Evolutionary conservation across 2,329 filamentous ascomycete species (phyloP).

Genomic region (Ophiosphaerella korrae): DNA sequence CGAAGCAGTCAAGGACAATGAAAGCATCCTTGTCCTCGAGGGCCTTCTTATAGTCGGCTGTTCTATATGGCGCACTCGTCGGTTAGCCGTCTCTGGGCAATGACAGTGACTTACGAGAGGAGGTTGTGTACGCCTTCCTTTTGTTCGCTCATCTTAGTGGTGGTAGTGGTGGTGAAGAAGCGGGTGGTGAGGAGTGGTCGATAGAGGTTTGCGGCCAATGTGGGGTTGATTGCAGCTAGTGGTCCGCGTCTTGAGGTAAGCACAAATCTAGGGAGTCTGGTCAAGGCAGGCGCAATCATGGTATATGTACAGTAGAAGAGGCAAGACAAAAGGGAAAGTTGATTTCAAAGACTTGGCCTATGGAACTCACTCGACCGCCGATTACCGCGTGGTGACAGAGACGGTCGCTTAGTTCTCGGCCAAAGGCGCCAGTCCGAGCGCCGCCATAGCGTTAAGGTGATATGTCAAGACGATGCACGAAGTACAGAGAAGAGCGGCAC

Average conservation of each 20-base stretch:
- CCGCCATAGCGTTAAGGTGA: constrained; percentile 11
- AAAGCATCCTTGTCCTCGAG: constrained; percentile 60
- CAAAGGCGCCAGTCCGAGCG: constrained; percentile 33
- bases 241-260: constrained; percentile 49
- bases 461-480: constrained; percentile 9
- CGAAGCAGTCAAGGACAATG: constrained; percentile 85
- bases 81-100: neutral
- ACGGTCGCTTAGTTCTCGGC: constrained; percentile 38
- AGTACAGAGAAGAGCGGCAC: constrained; percentile 14
- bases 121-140: constrained; percentile 57
- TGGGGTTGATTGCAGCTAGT: constrained; percentile 39
- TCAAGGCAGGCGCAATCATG: constrained; percentile 48
- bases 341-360: constrained; percentile 44
- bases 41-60: constrained; percentile 57
- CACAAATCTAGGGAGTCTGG: constrained; percentile 47
- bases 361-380: constrained; percentile 42
- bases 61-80: neutral
- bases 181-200: constrained; percentile 39
- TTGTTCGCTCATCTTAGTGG: constrained; percentile 50
- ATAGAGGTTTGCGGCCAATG: constrained; percentile 37
- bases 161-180: constrained; percentile 47
- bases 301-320: constrained; percentile 37
- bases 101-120: constrained; percentile 43
- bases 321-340: constrained; percentile 22
- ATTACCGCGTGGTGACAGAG: constrained; percentile 33